phyloP scores from a whole-genome alignment of 2,329 filamentous ascomycete genomes.

The Podosphaera fusca region DNA sequence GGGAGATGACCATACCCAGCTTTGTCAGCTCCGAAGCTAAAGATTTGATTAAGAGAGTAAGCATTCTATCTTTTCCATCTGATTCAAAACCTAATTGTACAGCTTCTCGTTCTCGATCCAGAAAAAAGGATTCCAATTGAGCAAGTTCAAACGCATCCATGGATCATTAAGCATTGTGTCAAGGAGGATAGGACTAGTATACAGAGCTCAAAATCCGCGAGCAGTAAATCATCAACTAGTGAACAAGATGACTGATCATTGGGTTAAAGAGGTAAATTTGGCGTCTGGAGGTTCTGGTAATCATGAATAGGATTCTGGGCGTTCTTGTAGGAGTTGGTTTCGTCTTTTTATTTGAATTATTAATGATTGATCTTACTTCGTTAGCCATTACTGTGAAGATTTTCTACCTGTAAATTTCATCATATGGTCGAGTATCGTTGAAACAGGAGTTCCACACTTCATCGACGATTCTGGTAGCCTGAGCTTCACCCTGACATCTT shows the following conservation, averaged over 20 bases:
- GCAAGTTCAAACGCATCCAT: conserved; percentile 72
- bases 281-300: conserved; percentile 9
- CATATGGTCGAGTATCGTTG: conserved; percentile 78
- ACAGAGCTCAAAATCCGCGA: conserved; percentile 16
- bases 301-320: conserved; percentile 3
- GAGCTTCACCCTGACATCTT: conserved; percentile 64
- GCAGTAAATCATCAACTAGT: conserved; percentile 12
- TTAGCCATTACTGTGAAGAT: not conserved
- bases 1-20: conserved; percentile 77
- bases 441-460: conserved; percentile 99
- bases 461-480: conserved; percentile 74
- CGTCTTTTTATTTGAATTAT: no score
- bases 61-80: conserved; percentile 10
- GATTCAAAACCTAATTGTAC: not conserved
- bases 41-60: conserved; percentile 77
- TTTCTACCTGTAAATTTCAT: conserved; percentile 67
- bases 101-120: conserved; percentile 78
- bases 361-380: not conserved
- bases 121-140: conserved; percentile 83
- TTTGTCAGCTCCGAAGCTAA: conserved; percentile 79
- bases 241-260: conserved; percentile 10
- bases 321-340: conserved; percentile 13
- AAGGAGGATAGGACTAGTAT: conserved; percentile 20
- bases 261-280: conserved; percentile 3
- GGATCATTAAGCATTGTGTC: conserved; percentile 83